Conservation (phyloP, 352 stramenopile genomes). For the Globisporangium paroecandrum region DNA sequence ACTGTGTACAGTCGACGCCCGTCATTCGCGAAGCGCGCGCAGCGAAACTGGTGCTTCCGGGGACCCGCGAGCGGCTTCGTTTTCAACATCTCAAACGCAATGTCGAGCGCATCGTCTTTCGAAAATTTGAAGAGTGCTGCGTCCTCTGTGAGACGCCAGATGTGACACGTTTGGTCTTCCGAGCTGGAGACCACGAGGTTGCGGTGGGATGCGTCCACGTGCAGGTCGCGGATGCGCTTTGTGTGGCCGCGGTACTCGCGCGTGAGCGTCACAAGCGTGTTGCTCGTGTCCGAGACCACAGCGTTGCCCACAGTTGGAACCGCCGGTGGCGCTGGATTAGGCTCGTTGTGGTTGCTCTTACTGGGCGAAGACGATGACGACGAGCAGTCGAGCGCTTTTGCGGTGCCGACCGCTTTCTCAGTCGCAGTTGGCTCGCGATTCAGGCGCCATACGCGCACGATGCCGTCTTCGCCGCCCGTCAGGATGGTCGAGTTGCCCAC, state of each 20-base stretch:
- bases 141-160: slow-evolving; percentile 75
- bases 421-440: slow-evolving; percentile 44
- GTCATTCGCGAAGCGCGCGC: slow-evolving; percentile 68
- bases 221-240: slow-evolving; percentile 78
- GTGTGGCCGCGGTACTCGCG: slow-evolving; percentile 74
- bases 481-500: slow-evolving; percentile 76
- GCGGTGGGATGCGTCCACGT: slow-evolving; percentile 76
- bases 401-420: slow-evolving; percentile 40
- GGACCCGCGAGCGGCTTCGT: slow-evolving; percentile 37
- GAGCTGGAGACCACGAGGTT: slow-evolving; percentile 77
- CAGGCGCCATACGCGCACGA: slow-evolving; percentile 71
- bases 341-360: slow-evolving; percentile 21
- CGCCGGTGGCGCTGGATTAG: slow-evolving; percentile 19
- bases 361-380: slow-evolving; percentile 2
- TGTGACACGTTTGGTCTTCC: slow-evolving; percentile 73
- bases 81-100: slow-evolving; percentile 48
- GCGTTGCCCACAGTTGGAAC: slow-evolving; percentile 56
- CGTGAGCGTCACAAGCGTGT: slow-evolving; percentile 56
- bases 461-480: slow-evolving; percentile 78
- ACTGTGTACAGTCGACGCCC: slow-evolving; percentile 71
- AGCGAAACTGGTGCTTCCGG: slow-evolving; percentile 80
- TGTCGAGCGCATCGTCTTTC: slow-evolving; percentile 72
- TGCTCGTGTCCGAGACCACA: slow-evolving; percentile 33
- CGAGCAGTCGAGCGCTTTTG: slow-evolving; percentile 31
- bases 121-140: slow-evolving; percentile 64